Evolutionary conservation across 2,329 filamentous ascomycete species (phyloP).

Genomic region (Microsporum ferrugineum): DNA sequence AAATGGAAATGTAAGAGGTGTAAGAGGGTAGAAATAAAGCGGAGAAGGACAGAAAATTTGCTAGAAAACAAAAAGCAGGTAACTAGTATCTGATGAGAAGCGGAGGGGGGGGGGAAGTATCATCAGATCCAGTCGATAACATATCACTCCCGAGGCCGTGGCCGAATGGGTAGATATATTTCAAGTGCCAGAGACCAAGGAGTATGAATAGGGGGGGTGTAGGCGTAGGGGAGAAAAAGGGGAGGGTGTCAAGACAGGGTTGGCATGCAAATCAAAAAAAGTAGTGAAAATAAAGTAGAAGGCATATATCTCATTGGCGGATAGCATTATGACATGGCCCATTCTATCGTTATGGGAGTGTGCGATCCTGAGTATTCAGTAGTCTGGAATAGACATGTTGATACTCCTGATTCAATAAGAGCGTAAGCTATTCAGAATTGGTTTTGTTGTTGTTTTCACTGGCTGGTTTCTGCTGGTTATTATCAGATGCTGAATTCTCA

Average conservation of each 20-base stretch:
- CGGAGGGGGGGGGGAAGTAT: background rate
- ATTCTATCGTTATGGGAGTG: constrained; percentile 1
- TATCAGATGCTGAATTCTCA: background rate
- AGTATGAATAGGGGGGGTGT: background rate
- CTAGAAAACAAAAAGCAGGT: background rate
- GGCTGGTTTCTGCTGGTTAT: background rate
- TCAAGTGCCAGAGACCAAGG: background rate
- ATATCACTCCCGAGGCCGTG: background rate
- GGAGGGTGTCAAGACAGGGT: background rate
- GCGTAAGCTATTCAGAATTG: background rate
- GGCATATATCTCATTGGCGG: background rate
- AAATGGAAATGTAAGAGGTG: background rate
- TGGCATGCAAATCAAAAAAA: background rate
- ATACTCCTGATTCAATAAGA: background rate
- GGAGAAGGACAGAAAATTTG: background rate
- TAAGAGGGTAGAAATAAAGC: background rate
- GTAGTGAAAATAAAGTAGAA: background rate
- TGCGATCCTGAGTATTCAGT: background rate
- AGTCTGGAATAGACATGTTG: background rate
- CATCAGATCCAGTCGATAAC: background rate
- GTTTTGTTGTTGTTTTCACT: background rate
- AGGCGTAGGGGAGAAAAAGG: background rate
- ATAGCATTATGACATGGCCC: background rate
- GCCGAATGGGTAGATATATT: background rate
- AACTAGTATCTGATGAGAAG: background rate